Evolutionary conservation across 2,329 filamentous ascomycete species (phyloP).

Genomic region (Trichoderma sp.): DNA sequence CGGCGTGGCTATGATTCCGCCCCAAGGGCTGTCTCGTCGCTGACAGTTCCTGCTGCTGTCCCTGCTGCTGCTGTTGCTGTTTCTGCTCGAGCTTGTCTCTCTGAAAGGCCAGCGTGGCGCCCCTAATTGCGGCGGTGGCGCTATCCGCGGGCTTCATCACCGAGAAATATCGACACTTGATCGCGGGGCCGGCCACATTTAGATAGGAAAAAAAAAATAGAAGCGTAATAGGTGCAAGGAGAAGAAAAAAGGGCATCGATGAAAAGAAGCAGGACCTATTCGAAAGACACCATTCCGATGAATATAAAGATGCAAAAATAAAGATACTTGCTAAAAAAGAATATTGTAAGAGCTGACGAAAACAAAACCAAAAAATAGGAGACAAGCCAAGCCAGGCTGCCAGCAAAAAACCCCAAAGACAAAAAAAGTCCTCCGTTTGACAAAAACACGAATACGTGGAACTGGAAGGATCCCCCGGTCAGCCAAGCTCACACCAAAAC

Average conservation of each 20-base stretch:
- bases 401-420: background rate
- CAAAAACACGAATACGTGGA: slow-evolving; percentile 13
- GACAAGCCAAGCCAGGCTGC: background rate
- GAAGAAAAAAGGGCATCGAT: background rate
- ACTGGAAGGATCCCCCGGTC: background rate
- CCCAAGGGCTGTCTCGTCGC: background rate
- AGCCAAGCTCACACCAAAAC: background rate
- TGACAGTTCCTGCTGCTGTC: background rate
- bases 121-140: slow-evolving; percentile 52
- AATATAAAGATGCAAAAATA: background rate
- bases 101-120: slow-evolving; percentile 58
- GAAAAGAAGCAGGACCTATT: background rate
- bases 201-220: background rate
- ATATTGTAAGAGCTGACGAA: background rate
- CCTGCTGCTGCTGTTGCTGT: background rate
- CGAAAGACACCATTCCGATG: background rate
- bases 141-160: slow-evolving; percentile 41
- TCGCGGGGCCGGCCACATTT: slow-evolving; percentile 28
- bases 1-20: slow-evolving; percentile 2
- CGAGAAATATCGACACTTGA: slow-evolving; percentile 25
- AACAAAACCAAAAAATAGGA: slow-evolving; percentile 7
- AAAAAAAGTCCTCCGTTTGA: background rate
- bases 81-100: slow-evolving; percentile 30
- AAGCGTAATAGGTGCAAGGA: background rate
- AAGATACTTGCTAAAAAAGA: background rate